Base-by-base conservation (phyloP, 768 basidiomycete species). In the Naematelia encephala region DNA sequence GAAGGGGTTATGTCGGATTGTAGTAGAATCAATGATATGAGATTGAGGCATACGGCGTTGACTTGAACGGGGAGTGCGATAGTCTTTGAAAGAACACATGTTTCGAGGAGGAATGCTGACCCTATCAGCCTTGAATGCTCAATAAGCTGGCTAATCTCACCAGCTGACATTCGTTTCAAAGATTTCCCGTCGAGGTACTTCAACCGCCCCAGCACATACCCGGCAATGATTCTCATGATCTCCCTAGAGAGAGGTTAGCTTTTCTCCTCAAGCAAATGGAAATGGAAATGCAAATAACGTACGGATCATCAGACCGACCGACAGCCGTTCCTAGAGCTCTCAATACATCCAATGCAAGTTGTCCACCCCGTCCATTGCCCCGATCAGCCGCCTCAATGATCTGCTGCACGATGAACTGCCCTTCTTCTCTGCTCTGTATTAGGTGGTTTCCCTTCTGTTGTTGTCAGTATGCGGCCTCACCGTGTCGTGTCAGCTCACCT, bases 91-190 rank as follows among this genome's bases (percentile, higher is more conserved):
- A 57, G 22, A 5, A 54, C 39, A 46, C 59, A 64, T 8, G 54
- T 43, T 28, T 63, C 62, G 1, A 67, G 51, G n/a, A 67, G 62
- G 39, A 61, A 59, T 14, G 66, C 66, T 67, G 39, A 29, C 30
- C 14, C 19, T 39, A 8, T 39, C 16, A 16, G 8, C 8, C 34
- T 8, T 39, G 34, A 39, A 16, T 8, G 34, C n/a, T n/a, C n/a
- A n/a, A n/a, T n/a, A n/a, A n/a, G n/a, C n/a, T n/a, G n/a, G 34
- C 16, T 8, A 8, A 39, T 8, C 34, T 39, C 16, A 39, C 34
- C 34, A 8, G 34, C 34, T 39, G 8, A 16, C 34, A 8, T 8
- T 39, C 34, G 34, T 16, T 16, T 39, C 34, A 39, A 8, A 16
- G 16, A 8, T 8, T 39, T 8, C 8, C 34, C 34, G 34, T 39